Evolutionary conservation across 108 stramenopile genomes (phyloP), one percentile per base, ranked within the genome.

Genomic region (Chaetoceros muelleri): DNA sequence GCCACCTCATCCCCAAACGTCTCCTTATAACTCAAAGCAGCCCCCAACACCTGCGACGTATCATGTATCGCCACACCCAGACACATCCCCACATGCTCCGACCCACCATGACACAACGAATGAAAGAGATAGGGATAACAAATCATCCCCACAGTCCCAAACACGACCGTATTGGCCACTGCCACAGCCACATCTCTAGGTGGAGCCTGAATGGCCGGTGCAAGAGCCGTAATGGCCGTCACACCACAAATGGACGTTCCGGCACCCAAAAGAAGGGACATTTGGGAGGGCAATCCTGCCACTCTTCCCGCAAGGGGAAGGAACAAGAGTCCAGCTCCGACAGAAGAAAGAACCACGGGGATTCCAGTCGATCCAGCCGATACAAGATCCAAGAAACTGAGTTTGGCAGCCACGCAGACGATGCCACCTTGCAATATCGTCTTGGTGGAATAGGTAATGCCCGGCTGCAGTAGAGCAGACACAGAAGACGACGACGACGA

Each of bases 171-270:
- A 65, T 77, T 81, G 55, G 76, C 80, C 16, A 81, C 76, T 1
- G 80, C 80, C 0, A 77, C 66, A 20, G 75, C 75, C 53, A 70
- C 67, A 46, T 77, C 73, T n/a, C 64, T 62, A 30, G 70, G 61
- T 28, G 73, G 46, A 18, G 80, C 80, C n/a, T 66, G 53, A 49
- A 81, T 75, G 13, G 76, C 76, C 1, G 80, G 80, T 17, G 73
- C 71, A 29, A 72, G 53, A 2, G 75, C 80, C 13, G 73, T 72
- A 51, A 81, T 78, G 29, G 80, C 80, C 1, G 80, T 81, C 23
- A 81, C 80, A 7, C 80, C 80, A 62, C 80, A 81, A 60, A 81
- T 78, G 30, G 62, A 64, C 5, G 76, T 78, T 18, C 80, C 80
- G 1, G 80, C 76, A 28, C 74, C 69, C 50, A 81, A 55, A 29